Conservation (phyloP, 441 rosid genomes). For the Geranium incanum region DNA sequence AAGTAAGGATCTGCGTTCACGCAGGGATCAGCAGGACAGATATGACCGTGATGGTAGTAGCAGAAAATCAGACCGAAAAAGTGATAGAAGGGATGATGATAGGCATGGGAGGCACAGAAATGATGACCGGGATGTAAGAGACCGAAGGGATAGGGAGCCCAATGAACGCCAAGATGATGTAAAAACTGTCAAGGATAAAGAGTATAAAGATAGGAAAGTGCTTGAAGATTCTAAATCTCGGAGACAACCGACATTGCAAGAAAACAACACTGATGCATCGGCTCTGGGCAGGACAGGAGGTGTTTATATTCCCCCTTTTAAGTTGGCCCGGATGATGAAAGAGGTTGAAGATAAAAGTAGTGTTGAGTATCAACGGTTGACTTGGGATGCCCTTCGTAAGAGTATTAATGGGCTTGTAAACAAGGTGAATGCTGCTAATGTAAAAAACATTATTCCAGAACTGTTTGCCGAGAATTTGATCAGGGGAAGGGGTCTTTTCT, state of each 20-base stretch:
- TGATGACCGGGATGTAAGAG: slow-evolving; percentile 18
- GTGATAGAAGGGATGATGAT: slow-evolving; percentile 25
- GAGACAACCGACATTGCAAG: slow-evolving; percentile 22
- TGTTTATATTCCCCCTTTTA: slow-evolving; percentile 83
- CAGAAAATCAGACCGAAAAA: slow-evolving; percentile 22
- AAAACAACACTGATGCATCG: slow-evolving; percentile 33
- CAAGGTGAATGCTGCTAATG: slow-evolving; percentile 76
- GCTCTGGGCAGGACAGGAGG: slow-evolving; percentile 65
- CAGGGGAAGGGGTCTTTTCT: slow-evolving; percentile 82
- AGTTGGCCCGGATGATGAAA: slow-evolving; percentile 80
- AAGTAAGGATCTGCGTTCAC: slow-evolving; percentile 23
- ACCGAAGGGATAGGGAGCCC: slow-evolving; percentile 30
- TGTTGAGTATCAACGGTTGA: slow-evolving; percentile 69
- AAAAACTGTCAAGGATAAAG: slow-evolving; percentile 23
- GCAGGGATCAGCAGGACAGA: slow-evolving; percentile 24
- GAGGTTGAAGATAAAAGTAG: slow-evolving; percentile 78
- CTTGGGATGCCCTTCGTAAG: slow-evolving; percentile 92
- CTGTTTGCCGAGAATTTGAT: slow-evolving; percentile 80
- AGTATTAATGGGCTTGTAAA: slow-evolving; percentile 87
- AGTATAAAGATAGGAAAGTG: slow-evolving; percentile 28
- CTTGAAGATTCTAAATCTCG: slow-evolving; percentile 30
- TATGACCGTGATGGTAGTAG: slow-evolving; percentile 22
- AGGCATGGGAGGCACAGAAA: slow-evolving; percentile 29
- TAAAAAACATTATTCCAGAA: slow-evolving; percentile 81
- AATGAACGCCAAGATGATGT: slow-evolving; percentile 27